Base-by-base conservation (phyloP, 495 filamentous ascomycete species). In the Penicillium subrubescens region DNA sequence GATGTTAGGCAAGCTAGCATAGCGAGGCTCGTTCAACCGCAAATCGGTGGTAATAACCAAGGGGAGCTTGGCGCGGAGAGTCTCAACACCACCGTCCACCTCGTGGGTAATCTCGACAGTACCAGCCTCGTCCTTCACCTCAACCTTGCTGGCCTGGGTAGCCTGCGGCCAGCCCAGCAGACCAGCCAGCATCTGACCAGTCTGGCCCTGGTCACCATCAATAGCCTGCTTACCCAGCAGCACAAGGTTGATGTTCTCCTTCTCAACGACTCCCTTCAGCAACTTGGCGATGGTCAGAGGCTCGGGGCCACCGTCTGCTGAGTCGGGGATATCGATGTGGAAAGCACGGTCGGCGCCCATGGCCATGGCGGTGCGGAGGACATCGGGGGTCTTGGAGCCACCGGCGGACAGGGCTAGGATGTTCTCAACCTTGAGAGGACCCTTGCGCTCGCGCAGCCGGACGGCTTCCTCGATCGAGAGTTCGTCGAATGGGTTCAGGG, bases 401-500 rank as follows among this genome's bases (percentile, higher is more conserved):
- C 95, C 95, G 63, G 91, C 92, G 67, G 87, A 88, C 76, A 97
- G 85, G 65, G 91, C 92, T 73, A 95, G 87, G 75, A 99, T 99
- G 78, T 96, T 93, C 46, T 89, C 85, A 67, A 99, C 93, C 68
- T 77, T 75, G 10, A 81, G 62, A 10, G 81, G 76, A 39, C 73
- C 74, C 64, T 87, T 86, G 79, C 90, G 88, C 77, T 97, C 94
- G 71, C 95, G 94, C 68, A 98, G 88, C 19, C 92, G 92, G 61
- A 97, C 89, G 66, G 93, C 91, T 81, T 97, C 95, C 80, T 99
- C 95, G 79, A 99, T 86, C 60, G 92, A 93, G 76, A 99, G 92
- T 79, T 98, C 95, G 81, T 99, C 95, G 83, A 99, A 99, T 55
- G 95, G 95, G 86, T 99, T 99, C 85, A 98, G 92, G 77, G 87